phyloP scores from a whole-genome alignment of 371 early-diverging fungal genomes.

The Dichotomocladium elegans region DNA sequence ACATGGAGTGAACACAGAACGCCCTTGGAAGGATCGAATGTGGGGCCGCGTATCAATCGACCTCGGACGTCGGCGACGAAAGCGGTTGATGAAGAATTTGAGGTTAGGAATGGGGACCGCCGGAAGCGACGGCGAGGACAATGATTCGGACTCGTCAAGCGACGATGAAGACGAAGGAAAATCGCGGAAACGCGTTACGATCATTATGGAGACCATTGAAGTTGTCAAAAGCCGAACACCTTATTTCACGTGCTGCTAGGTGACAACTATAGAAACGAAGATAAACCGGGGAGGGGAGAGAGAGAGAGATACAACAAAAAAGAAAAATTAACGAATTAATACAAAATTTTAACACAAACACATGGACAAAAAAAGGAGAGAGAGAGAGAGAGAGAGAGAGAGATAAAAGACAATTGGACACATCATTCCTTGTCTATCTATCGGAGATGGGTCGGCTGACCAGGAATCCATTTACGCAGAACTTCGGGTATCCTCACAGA shows the following conservation, averaged over 20 bases:
- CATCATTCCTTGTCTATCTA: not conserved
- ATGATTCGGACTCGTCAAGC: constrained; percentile 6
- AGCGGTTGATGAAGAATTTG: constrained; percentile 6
- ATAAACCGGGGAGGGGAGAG: too few relatives aligned
- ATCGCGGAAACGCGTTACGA: constrained; percentile 10
- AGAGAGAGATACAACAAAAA: too few relatives aligned
- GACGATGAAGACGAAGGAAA: constrained; percentile 6
- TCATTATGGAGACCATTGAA: constrained; percentile 23
- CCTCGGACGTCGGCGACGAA: constrained; percentile 10
- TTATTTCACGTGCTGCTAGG: constrained; percentile 25
- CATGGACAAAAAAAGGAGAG: too few relatives aligned
- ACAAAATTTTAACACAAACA: too few relatives aligned
- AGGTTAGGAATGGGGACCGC: constrained; percentile 7
- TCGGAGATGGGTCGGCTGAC: constrained; percentile 8
- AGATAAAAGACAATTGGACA: not conserved
- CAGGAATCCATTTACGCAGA: constrained; percentile 71
- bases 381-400: too few relatives aligned
- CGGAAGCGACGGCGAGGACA: constrained; percentile 15
- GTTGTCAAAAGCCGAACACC: constrained; percentile 19
- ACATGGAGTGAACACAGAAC: not conserved
- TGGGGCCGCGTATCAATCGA: constrained; percentile 15
- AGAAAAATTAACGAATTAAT: too few relatives aligned
- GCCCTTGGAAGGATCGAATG: constrained; percentile 5
- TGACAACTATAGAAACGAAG: not conserved
- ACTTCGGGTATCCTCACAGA: constrained; percentile 69